Evolutionary conservation across 345 rosid species (phyloP).

Genomic region (Ceriops tagal): DNA sequence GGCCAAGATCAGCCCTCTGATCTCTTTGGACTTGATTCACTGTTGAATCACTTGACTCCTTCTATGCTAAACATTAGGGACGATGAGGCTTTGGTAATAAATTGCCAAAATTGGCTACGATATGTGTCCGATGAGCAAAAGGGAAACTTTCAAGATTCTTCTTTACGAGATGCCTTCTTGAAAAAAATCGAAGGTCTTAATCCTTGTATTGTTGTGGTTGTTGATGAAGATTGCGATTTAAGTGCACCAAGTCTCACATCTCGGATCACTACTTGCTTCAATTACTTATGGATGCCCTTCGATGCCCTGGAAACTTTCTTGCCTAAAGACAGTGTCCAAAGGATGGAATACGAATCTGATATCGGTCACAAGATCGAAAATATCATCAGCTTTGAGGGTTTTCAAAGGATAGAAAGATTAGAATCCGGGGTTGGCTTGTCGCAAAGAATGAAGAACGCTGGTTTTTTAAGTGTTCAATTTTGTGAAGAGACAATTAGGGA

Average conservation of each 20-base stretch:
- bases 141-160: conserved; percentile 17
- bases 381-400: conserved; percentile 49
- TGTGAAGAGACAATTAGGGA: conserved; percentile 51
- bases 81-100: conserved; percentile 55
- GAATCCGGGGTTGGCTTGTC: conserved; percentile 39
- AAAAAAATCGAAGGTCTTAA: conserved; percentile 39
- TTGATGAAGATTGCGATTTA: conserved; percentile 61
- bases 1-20: conserved; percentile 13
- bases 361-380: conserved; percentile 59
- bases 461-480: conserved; percentile 40
- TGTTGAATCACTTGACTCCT: conserved; percentile 38
- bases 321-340: conserved; percentile 55
- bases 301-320: conserved; percentile 65
- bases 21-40: conserved; percentile 30
- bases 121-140: conserved; percentile 43
- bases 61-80: conserved; percentile 31
- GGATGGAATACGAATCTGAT: conserved; percentile 64
- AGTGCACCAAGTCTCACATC: conserved; percentile 43
- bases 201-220: conserved; percentile 43
- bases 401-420: conserved; percentile 48
- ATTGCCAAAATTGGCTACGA: conserved; percentile 69
- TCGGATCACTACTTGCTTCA: conserved; percentile 55
- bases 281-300: conserved; percentile 70
- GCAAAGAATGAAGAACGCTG: conserved; percentile 50
- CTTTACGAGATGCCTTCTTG: conserved; percentile 43